Conservation (phyloP, 176 grass and related monocot species). For the Elymus sibiricus region DNA sequence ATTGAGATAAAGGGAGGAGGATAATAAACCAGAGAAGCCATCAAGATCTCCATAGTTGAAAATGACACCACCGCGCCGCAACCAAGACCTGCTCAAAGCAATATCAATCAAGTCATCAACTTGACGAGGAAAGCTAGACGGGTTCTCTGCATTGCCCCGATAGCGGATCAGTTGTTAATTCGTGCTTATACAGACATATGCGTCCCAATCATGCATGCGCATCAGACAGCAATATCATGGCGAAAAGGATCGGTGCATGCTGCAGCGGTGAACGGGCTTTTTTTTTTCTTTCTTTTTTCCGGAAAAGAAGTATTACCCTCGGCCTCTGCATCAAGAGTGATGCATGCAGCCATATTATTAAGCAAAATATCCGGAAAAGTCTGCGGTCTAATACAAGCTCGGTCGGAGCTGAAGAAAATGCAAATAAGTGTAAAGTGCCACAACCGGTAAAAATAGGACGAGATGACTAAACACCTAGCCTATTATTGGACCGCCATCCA, state of each 20-base stretch:
- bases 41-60: neutral
- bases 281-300: no score
- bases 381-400: no score
- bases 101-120: neutral
- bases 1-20: neutral
- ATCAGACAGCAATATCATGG: neutral
- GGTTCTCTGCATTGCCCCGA: neutral
- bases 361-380: no score
- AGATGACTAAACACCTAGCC: no score
- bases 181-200: neutral
- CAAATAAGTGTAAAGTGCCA: no score
- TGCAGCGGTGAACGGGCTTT: neutral
- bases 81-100: neutral
- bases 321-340: no score
- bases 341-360: no score
- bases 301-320: no score
- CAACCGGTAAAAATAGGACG: no score
- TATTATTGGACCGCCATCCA: no score
- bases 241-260: neutral
- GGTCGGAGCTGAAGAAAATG: no score
- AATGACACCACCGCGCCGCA: neutral
- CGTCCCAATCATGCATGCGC: neutral
- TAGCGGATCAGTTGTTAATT: neutral
- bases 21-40: neutral
- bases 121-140: neutral